Percentiles rank a stretch among this genome's conserved stretches.
Evolutionary conservation across 1,284 basidiomycete genomes (phyloP).

Genomic region (Fomitopsis schrenkii): DNA sequence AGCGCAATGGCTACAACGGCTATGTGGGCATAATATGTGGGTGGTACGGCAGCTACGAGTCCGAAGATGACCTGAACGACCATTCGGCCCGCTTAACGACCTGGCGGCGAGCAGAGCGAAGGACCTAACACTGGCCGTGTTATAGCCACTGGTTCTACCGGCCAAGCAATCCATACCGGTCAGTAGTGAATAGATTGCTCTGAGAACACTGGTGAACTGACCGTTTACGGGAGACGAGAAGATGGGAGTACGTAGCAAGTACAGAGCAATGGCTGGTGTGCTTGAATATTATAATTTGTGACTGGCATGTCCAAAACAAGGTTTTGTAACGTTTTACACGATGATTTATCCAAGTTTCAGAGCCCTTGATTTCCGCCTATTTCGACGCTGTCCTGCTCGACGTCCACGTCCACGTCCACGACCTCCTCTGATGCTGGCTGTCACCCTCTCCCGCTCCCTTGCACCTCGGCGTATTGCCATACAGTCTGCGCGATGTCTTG

Average conservation of each 20-base stretch:
- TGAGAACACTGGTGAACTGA: neutral
- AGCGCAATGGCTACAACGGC: slow-evolving; percentile 37
- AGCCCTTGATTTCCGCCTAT: neutral
- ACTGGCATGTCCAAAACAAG: neutral
- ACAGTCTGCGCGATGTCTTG: slow-evolving; percentile 20
- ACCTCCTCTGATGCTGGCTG: slow-evolving; percentile 10
- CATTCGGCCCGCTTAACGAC: slow-evolving; percentile 19
- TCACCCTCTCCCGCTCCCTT: slow-evolving; percentile 11
- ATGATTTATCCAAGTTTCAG: neutral
- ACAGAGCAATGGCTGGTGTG: neutral
- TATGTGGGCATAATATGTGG: slow-evolving; percentile 46
- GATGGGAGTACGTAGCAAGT: no score
- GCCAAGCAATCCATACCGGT: no score
- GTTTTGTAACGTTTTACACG: no score
- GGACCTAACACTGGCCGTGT: neutral
- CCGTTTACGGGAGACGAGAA: no score
- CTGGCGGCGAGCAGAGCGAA: neutral
- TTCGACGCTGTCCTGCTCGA: slow-evolving; percentile 1
- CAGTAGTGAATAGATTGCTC: no score
- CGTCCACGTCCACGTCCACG: neutral
- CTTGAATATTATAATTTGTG: no score
- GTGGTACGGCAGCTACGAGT: slow-evolving; percentile 24
- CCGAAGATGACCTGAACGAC: slow-evolving; percentile 30
- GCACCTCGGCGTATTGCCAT: slow-evolving; percentile 10
- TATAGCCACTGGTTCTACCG: no score